These are phyloP conservation scores for Penicillium fimorum DNA, from an alignment of 495 filamentous ascomycete species.

Conservation along the genomic window DNA sequence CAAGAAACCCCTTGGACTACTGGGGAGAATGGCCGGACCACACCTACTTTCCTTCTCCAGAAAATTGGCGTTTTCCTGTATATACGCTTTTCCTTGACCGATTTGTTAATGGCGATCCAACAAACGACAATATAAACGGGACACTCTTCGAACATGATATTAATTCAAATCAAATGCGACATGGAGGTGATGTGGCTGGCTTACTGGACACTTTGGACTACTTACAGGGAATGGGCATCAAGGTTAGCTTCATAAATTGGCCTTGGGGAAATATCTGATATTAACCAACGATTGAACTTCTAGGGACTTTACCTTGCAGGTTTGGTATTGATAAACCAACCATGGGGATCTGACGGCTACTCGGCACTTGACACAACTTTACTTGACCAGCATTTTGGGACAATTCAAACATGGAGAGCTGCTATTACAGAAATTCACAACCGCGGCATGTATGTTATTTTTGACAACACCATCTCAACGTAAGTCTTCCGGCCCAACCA, in stretches of 20 bases:
- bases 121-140: conserved; percentile 68
- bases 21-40: conserved; percentile 58
- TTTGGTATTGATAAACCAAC: conserved; percentile 66
- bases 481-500: conserved; percentile 33
- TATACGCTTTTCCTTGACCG: conserved; percentile 71
- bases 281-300: conserved; percentile 10
- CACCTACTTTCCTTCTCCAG: conserved; percentile 56
- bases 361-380: conserved; percentile 68
- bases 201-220: conserved; percentile 68
- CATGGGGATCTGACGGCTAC: conserved; percentile 69
- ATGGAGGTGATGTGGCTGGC: conserved; percentile 68
- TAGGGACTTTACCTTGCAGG: conserved; percentile 70
- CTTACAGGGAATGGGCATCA: conserved; percentile 72
- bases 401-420: conserved; percentile 60
- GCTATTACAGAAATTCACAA: conserved; percentile 64
- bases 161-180: conserved; percentile 67
- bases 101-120: conserved; percentile 70
- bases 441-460: conserved; percentile 67
- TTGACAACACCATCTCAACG: conserved; percentile 73
- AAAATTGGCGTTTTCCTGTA: conserved; percentile 70
- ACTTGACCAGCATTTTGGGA: conserved; percentile 68
- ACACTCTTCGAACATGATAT: conserved; percentile 69
- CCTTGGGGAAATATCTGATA: background rate
- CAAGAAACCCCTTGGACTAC: conserved; percentile 60
- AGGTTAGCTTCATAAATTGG: conserved; percentile 37